Base-by-base conservation (phyloP, 768 basidiomycete genomes). In the Antrodiella citrinella region DNA sequence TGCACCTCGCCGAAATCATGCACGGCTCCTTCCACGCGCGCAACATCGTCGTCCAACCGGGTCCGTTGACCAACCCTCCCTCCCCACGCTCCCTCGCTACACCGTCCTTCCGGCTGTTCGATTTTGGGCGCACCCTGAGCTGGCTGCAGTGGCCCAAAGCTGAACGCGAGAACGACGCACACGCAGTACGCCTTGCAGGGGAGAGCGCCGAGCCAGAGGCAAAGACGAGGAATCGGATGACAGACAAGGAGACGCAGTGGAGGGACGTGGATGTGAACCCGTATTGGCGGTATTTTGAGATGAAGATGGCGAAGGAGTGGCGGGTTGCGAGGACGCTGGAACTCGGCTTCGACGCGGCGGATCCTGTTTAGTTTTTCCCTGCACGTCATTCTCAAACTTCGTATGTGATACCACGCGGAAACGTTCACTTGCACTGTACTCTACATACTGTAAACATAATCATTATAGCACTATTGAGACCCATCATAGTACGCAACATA, bases 71-170 rank as follows among this genome's bases (percentile, higher is more conserved):
- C 4, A 58, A 55, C 18, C 64, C 64, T 1, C 65, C 60, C 1
- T 22, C 20, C 4, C 22, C 52, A 38, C 65, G 69, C 12, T 62
- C 65, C 4, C 9, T 56, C 25, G 15, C 51, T 13, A 44, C 54
- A 0, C 68, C 68, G 7, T 67, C 65, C 42, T 78, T 75, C 53
- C 68, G 76, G 13, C 22, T 78, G 51, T 73, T 77, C 43, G 76
- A 78, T 54, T 75, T 76, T 41, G 76, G 76, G 15, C 65, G 74
- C 1, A 54, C 50, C 21, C 10, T 19, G 41, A 30, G 4, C 3
- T 30, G 11, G 30, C 5, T 43, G 12, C 3, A 30, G 9, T 22
- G 21, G 15, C 7, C 19, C 9, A 22, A 43, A 19, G 7, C 15
- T 18, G 19, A 19, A 19, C 41, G 41, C n/a, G 41, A 43, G 7